phyloP scores from a whole-genome alignment of 163 green algal species.

The Scenedesmus sp. region DNA sequence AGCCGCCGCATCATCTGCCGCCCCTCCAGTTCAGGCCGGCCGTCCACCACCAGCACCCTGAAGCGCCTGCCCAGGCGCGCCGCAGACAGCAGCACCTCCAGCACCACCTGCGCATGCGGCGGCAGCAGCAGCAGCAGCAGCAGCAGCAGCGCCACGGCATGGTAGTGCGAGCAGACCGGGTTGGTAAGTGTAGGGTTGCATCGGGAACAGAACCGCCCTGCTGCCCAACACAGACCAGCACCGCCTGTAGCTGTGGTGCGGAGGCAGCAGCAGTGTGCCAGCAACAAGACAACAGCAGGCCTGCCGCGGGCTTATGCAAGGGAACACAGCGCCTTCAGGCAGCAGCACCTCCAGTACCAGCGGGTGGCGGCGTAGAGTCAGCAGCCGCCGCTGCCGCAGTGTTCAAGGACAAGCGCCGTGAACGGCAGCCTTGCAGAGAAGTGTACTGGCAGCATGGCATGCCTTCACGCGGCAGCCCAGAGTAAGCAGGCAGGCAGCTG shows the following conservation, averaged over 20 bases:
- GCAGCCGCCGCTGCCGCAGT: neutral
- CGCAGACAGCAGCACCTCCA: constrained; percentile 56
- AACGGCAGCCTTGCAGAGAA: no score
- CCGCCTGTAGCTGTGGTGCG: no score
- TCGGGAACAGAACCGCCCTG: no score
- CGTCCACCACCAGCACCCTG: constrained; percentile 92
- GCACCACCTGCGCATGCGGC: constrained; percentile 23
- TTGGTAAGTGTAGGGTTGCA: no score
- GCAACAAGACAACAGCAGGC: no score
- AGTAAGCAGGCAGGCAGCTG: no score
- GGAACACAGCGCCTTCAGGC: neutral
- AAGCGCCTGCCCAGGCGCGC: constrained; percentile 57
- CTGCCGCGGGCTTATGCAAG: no score
- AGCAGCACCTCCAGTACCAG: neutral
- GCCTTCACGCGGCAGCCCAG: no score
- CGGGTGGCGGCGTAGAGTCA: neutral
- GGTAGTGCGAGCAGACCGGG: neutral
- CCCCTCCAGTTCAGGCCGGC: constrained; percentile 88
- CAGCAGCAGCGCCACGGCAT: constrained; percentile 6
- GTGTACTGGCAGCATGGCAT: no score
- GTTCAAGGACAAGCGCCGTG: neutral
- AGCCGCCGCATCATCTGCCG: constrained; percentile 70
- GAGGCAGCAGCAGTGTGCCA: no score
- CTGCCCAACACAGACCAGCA: no score
- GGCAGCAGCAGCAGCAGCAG: neutral